phyloP scores from a whole-genome alignment of 2,329 filamentous ascomycete species.

The Cladophialophora exuberans region DNA sequence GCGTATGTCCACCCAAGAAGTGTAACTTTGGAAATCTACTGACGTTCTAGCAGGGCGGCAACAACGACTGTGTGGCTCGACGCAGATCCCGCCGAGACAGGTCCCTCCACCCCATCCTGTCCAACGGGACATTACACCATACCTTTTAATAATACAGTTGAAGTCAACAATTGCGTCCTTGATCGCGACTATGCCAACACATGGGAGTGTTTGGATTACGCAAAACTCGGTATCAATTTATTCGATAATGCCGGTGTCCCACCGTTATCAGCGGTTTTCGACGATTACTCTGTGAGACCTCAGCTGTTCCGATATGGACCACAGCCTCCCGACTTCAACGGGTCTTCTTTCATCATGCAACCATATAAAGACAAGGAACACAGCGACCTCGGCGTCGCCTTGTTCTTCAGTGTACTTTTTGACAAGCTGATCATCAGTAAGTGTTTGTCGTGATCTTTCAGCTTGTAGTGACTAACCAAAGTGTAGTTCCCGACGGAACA shows the following conservation, averaged over 20 bases:
- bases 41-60: constrained; percentile 38
- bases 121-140: constrained; percentile 56
- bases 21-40: constrained; percentile 8
- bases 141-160: constrained; percentile 50
- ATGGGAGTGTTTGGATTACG: constrained; percentile 53
- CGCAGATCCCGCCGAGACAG: constrained; percentile 53
- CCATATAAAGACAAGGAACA: constrained; percentile 63
- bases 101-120: constrained; percentile 43
- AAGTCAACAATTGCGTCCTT: constrained; percentile 54
- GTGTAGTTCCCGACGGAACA: constrained; percentile 41
- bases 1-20: constrained; percentile 21
- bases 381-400: constrained; percentile 61
- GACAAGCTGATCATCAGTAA: constrained; percentile 64
- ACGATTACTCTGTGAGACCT: constrained; percentile 41
- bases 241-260: constrained; percentile 36
- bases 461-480: constrained; percentile 7
- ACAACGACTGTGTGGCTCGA: constrained; percentile 55
- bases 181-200: constrained; percentile 49
- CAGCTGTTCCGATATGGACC: constrained; percentile 61
- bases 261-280: constrained; percentile 41
- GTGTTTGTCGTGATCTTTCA: constrained; percentile 9
- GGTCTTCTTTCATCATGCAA: constrained; percentile 51
- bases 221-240: constrained; percentile 40
- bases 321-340: constrained; percentile 57
- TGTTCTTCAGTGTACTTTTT: constrained; percentile 65